A percentile compares a stretch with the other conserved stretches of the same genome.
These are phyloP conservation scores for Aeschynomene evenia DNA, from an alignment of 306 rosid genomes.

Conservation along the genomic window DNA sequence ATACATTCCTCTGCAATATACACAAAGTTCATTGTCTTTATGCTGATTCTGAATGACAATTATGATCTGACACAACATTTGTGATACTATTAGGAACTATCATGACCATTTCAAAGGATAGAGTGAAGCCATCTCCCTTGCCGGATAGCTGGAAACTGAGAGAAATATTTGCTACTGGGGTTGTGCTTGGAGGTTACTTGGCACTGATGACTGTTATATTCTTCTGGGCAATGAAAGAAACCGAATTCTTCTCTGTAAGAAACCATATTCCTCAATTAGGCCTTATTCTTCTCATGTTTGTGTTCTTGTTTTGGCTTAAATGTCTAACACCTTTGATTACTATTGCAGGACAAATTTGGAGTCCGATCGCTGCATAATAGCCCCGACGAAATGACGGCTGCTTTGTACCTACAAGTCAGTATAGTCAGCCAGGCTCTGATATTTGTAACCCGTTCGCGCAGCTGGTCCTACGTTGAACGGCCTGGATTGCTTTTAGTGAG, in stretches of 20 bases:
- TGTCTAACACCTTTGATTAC: conserved; percentile 8
- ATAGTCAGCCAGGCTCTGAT: conserved; percentile 97
- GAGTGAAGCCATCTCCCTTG: conserved; percentile 95
- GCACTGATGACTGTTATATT: conserved; percentile 91
- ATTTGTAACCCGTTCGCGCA: conserved; percentile 88
- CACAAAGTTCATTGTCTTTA: conserved; percentile 1
- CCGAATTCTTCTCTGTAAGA: conserved; percentile 74
- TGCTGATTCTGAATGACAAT: conserved; percentile 1
- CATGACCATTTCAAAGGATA: conserved; percentile 98
- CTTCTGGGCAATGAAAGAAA: conserved; percentile 82
- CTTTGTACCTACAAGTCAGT: conserved; percentile 95
- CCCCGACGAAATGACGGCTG: conserved; percentile 66
- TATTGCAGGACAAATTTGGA: conserved; percentile 61
- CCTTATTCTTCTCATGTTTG: not conserved
- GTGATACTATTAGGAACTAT: conserved; percentile 65
- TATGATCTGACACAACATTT: conserved; percentile 23
- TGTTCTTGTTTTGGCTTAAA: conserved; percentile 13
- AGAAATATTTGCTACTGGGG: conserved; percentile 90
- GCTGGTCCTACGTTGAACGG: conserved; percentile 89
- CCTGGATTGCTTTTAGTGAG: conserved; percentile 67
- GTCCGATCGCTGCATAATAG: conserved; percentile 45
- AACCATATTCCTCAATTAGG: not conserved
- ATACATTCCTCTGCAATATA: not conserved
- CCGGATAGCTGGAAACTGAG: conserved; percentile 98
- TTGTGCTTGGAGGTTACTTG: conserved; percentile 91